A percentile compares a stretch with the other conserved stretches of the same genome.
Conservation (phyloP, 1,284 basidiomycete species). For the Nidula niveotomentosa region DNA sequence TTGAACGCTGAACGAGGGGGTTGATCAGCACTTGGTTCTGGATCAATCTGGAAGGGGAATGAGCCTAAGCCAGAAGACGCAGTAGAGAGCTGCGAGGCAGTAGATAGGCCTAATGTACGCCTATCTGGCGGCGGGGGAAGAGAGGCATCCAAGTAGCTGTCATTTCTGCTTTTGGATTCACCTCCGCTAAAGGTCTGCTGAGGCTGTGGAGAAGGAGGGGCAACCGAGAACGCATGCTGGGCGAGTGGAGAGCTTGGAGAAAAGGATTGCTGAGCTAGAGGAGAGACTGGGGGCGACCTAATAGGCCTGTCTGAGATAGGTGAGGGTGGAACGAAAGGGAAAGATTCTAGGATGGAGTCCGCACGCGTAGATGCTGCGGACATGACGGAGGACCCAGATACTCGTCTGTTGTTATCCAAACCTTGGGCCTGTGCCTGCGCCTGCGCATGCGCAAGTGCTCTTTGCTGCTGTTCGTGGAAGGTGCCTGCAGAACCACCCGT, state of each 20-base stretch:
- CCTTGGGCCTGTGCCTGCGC: constrained; percentile 58
- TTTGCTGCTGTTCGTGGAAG: constrained; percentile 63
- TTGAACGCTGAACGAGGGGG: constrained; percentile 34
- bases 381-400: constrained; percentile 62
- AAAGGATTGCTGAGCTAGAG: constrained; percentile 57
- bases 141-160: constrained; percentile 14
- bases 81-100: constrained; percentile 69
- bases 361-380: constrained; percentile 68
- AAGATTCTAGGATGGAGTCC: constrained; percentile 80
- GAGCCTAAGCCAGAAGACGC: constrained; percentile 72
- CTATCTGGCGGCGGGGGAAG: constrained; percentile 52
- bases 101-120: constrained; percentile 63
- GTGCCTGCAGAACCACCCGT: constrained; percentile 30
- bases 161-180: constrained; percentile 8
- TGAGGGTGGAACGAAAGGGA: constrained; percentile 83
- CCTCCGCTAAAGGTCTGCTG: constrained; percentile 22
- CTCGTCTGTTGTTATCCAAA: constrained; percentile 42
- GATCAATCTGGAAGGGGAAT: constrained; percentile 83
- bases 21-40: constrained; percentile 31
- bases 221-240: constrained; percentile 33
- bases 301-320: constrained; percentile 77
- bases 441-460: constrained; percentile 52
- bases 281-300: constrained; percentile 72
- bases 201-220: constrained; percentile 31
- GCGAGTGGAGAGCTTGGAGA: constrained; percentile 25